phyloP scores from a whole-genome alignment of 202 grass and related monocot genomes.

The Elaeis oleifera region DNA sequence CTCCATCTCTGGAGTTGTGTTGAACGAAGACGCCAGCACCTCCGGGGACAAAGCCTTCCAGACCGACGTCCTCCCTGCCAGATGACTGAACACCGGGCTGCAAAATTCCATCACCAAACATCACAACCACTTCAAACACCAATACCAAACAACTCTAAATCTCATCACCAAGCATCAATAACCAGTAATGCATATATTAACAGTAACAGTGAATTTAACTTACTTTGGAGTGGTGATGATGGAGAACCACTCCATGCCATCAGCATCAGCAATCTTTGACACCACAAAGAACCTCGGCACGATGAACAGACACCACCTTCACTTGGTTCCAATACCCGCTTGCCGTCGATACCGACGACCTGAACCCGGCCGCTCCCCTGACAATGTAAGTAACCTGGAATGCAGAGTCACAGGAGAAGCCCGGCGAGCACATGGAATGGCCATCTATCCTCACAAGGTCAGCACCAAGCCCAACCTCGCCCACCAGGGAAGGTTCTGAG shows the following conservation, averaged over 20 bases:
- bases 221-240: constrained; percentile 91
- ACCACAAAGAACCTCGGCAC: constrained; percentile 76
- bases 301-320: constrained; percentile 50
- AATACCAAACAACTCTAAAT: too few relatives aligned
- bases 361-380: constrained; percentile 60
- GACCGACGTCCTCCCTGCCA: constrained; percentile 73
- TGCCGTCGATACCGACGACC: constrained; percentile 59
- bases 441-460: constrained; percentile 66
- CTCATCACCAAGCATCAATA: too few relatives aligned
- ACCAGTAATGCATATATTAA: too few relatives aligned
- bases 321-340: constrained; percentile 57
- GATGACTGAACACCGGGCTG: constrained; percentile 74
- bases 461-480: constrained; percentile 58
- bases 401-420: constrained; percentile 85
- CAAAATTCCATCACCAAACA: background rate
- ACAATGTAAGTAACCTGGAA: constrained; percentile 86
- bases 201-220: background rate
- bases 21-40: constrained; percentile 59
- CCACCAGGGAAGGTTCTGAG: constrained; percentile 64
- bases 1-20: constrained; percentile 71
- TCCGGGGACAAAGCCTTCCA: constrained; percentile 84
- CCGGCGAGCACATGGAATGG: constrained; percentile 87
- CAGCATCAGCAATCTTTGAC: constrained; percentile 69
- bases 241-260: constrained; percentile 84
- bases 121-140: too few relatives aligned